phyloP scores from a whole-genome alignment of 1,284 basidiomycete species.

The Retiboletus flavoniger region DNA sequence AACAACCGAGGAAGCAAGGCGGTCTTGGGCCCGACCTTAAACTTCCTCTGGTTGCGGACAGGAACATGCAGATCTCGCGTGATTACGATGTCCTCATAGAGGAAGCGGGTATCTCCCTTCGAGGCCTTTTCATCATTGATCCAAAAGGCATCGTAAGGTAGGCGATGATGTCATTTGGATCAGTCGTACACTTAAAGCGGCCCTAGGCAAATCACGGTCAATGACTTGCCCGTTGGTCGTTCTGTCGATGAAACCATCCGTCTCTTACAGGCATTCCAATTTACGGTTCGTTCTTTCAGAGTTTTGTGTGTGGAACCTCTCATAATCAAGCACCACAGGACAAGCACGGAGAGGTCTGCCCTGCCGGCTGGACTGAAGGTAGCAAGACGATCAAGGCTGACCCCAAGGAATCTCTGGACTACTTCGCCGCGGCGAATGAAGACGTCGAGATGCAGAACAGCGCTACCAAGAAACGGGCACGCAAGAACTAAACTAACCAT shows the following conservation, averaged over 20 bases:
- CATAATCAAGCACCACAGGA: slow-evolving; percentile 48
- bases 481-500: slow-evolving; percentile 19
- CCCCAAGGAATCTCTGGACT: slow-evolving; percentile 70
- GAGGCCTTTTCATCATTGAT: slow-evolving; percentile 88
- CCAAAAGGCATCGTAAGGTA: slow-evolving; percentile 79
- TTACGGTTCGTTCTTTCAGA: slow-evolving; percentile 53
- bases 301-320: not conserved
- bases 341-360: slow-evolving; percentile 87
- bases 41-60: slow-evolving; percentile 75
- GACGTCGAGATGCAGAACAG: slow-evolving; percentile 33
- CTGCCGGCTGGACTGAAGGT: slow-evolving; percentile 81
- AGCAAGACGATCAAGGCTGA: slow-evolving; percentile 76
- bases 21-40: slow-evolving; percentile 85
- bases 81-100: slow-evolving; percentile 86
- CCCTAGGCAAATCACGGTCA: slow-evolving; percentile 76
- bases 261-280: slow-evolving; percentile 89
- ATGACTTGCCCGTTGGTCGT: slow-evolving; percentile 88
- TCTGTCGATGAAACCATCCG: slow-evolving; percentile 89
- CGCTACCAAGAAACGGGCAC: slow-evolving; percentile 31
- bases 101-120: slow-evolving; percentile 81
- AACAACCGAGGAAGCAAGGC: slow-evolving; percentile 76
- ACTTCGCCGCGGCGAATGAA: slow-evolving; percentile 52
- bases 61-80: slow-evolving; percentile 63
- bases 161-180: slow-evolving; percentile 1
- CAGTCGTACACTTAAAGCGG: not conserved